Conservation (phyloP, 805 yeast genomes). For the Zygosaccharomyces kombuchaensis region DNA sequence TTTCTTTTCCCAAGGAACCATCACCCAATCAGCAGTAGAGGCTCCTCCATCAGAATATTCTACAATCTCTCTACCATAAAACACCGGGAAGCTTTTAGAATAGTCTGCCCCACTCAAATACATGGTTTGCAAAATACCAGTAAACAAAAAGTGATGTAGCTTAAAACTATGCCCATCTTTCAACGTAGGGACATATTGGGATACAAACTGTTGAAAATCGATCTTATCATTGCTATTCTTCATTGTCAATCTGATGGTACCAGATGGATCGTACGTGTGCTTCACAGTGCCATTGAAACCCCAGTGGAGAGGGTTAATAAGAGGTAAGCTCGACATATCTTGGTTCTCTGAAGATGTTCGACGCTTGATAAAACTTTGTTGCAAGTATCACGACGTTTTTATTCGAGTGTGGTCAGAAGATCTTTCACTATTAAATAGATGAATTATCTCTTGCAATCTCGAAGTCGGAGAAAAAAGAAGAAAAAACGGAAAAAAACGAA, state of each 20-base stretch:
- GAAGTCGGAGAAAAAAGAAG: background rate
- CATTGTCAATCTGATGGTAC: conserved; percentile 22
- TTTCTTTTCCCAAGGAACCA: conserved; percentile 25
- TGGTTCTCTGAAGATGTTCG: background rate
- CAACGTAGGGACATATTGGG: conserved; percentile 42
- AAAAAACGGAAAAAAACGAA: background rate
- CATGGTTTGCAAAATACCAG: conserved; percentile 76
- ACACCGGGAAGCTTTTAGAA: conserved; percentile 49
- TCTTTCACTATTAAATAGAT: background rate
- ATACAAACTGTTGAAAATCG: conserved; percentile 23
- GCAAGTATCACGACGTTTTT: background rate
- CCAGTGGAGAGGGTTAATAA: conserved; percentile 33
- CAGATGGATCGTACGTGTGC: conserved; percentile 24
- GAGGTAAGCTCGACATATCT: conserved; percentile 13
- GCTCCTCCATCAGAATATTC: conserved; percentile 62
- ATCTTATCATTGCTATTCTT: conserved; percentile 18
- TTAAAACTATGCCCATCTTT: conserved; percentile 46
- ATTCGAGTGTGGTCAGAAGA: conserved; percentile 1
- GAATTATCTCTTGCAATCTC: background rate
- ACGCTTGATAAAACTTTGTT: background rate
- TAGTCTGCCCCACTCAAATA: conserved; percentile 55
- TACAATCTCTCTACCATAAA: conserved; percentile 70
- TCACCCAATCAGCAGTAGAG: conserved; percentile 69
- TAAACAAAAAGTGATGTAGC: conserved; percentile 59
- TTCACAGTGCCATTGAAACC: conserved; percentile 34